Percentiles rank a stretch among this genome's conserved stretches.
These are phyloP conservation scores for Micromonas commoda DNA, from an alignment of 139 green algal genomes.

Conservation along the genomic window DNA sequence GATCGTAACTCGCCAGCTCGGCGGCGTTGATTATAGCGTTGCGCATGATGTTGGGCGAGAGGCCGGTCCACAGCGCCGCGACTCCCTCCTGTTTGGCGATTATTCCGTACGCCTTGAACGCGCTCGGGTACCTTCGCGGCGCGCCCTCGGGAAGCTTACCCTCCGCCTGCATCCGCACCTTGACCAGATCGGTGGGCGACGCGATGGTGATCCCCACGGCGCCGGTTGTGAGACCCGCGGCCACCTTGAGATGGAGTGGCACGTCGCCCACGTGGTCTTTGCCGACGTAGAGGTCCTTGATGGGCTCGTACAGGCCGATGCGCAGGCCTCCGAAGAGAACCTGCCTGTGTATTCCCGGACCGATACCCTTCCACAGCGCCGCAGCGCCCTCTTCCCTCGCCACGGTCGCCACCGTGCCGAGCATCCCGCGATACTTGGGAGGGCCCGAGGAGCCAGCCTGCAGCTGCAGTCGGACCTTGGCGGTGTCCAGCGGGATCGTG, in stretches of 20 bases:
- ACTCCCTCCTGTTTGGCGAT: constrained; percentile 86
- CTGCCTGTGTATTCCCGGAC: constrained; percentile 89
- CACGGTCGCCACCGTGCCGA: constrained; percentile 84
- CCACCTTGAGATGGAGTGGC: constrained; percentile 82
- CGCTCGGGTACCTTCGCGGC: constrained; percentile 69
- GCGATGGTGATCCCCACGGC: constrained; percentile 55
- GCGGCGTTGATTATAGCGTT: constrained; percentile 98
- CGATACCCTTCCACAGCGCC: constrained; percentile 90
- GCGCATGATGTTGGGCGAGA: constrained; percentile 89
- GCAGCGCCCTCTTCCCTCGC: constrained; percentile 78
- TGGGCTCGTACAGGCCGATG: constrained; percentile 96
- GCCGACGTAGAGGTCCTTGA: constrained; percentile 76
- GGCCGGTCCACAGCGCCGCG: constrained; percentile 81
- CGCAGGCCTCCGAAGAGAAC: constrained; percentile 89
- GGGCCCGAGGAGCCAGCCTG: constrained; percentile 47
- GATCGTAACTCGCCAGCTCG: constrained; percentile 93
- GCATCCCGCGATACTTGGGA: constrained; percentile 67
- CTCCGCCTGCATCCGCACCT: constrained; percentile 95
- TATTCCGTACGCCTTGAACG: constrained; percentile 80
- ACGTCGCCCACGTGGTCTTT: constrained; percentile 69
- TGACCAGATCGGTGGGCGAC: constrained; percentile 92
- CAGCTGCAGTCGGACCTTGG: constrained; percentile 92
- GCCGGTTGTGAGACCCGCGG: constrained; percentile 77
- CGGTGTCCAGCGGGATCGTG: constrained; percentile 87
- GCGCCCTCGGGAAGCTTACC: constrained; percentile 67